A percentile compares a stretch with the other conserved stretches of the same genome.
phyloP scores from a whole-genome alignment of 2,329 filamentous ascomycete species.

The Waltergamsia citrina region DNA sequence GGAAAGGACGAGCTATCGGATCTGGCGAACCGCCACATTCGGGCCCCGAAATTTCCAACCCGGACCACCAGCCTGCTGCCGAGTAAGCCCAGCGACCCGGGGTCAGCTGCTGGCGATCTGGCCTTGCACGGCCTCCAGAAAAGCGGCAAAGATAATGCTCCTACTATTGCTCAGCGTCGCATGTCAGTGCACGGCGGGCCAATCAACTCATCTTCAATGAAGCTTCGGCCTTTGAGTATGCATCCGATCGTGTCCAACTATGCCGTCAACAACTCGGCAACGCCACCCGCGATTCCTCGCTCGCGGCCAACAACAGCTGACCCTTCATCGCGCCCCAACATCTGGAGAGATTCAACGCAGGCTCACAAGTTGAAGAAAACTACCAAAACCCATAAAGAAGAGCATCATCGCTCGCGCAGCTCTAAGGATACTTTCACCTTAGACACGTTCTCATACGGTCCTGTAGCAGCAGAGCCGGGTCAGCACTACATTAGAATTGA shows the following conservation, averaged over 20 bases:
- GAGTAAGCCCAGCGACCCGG: no score
- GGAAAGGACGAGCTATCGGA: not conserved
- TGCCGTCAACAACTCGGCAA: not conserved
- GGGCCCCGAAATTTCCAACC: not conserved
- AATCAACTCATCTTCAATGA: not conserved
- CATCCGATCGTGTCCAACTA: conserved; percentile 2
- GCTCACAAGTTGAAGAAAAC: no score
- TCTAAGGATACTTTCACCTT: no score
- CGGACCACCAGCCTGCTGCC: conserved; percentile 4
- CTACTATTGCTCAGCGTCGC: conserved; percentile 1
- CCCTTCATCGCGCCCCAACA: no score
- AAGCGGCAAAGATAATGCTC: no score
- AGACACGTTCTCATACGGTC: no score
- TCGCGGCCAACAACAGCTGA: not conserved
- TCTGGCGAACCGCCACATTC: not conserved
- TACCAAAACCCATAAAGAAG: no score
- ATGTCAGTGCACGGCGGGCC: conserved; percentile 2
- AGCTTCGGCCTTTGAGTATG: conserved; percentile 5
- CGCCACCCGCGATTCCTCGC: conserved; percentile 2
- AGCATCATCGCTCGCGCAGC: no score
- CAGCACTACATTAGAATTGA: not conserved
- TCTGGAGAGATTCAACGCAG: no score
- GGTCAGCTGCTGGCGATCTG: not conserved
- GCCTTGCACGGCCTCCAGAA: not conserved
- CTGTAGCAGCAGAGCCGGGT: no score